Conservation (phyloP, 2,329 filamentous ascomycete species). For the Apiospora sp. region DNA sequence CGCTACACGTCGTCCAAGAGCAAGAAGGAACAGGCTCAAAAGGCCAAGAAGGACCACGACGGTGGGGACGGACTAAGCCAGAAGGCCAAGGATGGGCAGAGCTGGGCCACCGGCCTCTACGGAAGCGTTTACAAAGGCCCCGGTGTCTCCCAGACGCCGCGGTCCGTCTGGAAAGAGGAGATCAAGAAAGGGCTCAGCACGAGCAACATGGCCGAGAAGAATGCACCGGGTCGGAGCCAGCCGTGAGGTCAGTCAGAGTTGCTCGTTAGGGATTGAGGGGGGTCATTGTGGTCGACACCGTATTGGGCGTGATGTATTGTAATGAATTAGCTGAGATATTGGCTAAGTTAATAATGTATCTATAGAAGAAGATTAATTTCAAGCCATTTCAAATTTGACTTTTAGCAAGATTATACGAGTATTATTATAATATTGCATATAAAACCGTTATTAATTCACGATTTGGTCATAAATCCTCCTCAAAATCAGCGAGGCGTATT, state of each 20-base stretch:
- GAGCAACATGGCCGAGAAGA: constrained; percentile 44
- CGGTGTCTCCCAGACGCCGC: constrained; percentile 60
- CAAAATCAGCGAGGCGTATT: no score
- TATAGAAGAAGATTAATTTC: neutral
- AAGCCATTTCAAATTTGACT: neutral
- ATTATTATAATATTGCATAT: no score
- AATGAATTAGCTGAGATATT: neutral
- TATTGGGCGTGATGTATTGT: neutral
- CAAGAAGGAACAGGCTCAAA: neutral
- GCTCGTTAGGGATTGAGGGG: neutral
- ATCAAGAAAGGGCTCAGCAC: constrained; percentile 46
- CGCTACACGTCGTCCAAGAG: constrained; percentile 37
- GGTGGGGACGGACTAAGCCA: constrained; percentile 27
- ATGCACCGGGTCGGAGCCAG: constrained; percentile 44
- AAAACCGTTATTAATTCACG: no score
- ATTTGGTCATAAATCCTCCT: no score
- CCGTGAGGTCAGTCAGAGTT: constrained; percentile 33
- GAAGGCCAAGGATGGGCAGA: constrained; percentile 56
- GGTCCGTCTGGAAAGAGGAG: constrained; percentile 57
- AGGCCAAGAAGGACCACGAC: neutral
- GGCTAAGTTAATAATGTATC: no score
- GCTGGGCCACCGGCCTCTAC: constrained; percentile 65
- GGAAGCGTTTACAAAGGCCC: constrained; percentile 67
- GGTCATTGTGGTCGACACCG: no score
- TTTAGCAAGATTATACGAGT: no score